Conservation (phyloP, 164 flowering plant genomes). For the Macadamia integrifolia region DNA sequence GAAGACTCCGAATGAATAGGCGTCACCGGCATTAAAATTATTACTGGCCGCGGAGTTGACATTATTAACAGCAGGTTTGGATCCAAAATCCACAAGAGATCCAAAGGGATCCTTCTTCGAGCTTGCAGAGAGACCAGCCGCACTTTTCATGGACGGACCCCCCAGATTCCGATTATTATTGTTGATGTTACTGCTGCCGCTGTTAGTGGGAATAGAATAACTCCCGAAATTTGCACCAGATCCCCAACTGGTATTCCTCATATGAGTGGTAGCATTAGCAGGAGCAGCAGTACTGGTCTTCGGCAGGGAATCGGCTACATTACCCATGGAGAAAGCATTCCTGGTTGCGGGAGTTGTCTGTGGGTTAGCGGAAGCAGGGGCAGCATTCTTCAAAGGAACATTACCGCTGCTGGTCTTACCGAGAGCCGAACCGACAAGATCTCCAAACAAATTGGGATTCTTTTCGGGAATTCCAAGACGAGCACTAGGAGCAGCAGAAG, state of each 20-base stretch:
- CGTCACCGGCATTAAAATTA: conserved; percentile 9
- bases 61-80: conserved; percentile 33
- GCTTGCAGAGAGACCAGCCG: conserved; percentile 15
- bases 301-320: conserved; percentile 60
- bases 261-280: conserved; percentile 13
- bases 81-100: conserved; percentile 47
- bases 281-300: conserved; percentile 28
- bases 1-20: conserved; percentile 30
- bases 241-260: conserved; percentile 28
- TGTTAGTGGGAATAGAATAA: conserved; percentile 15
- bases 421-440: conserved; percentile 67
- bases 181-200: conserved; percentile 2
- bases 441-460: conserved; percentile 79
- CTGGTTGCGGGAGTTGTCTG: conserved; percentile 11
- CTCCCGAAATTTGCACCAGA: conserved; percentile 29
- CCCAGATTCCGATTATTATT: conserved; percentile 34
- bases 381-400: conserved; percentile 64
- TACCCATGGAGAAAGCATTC: conserved; percentile 59
- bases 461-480: conserved; percentile 40
- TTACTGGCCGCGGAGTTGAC: conserved; percentile 11
- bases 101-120: conserved; percentile 73
- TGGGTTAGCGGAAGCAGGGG: conserved; percentile 10
- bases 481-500: conserved; percentile 17
- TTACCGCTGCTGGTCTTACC: conserved; percentile 41
- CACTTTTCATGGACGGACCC: conserved; percentile 45